Evolutionary conservation across 148 eudicot species (phyloP).

Genomic region (Diospyros lotus): DNA sequence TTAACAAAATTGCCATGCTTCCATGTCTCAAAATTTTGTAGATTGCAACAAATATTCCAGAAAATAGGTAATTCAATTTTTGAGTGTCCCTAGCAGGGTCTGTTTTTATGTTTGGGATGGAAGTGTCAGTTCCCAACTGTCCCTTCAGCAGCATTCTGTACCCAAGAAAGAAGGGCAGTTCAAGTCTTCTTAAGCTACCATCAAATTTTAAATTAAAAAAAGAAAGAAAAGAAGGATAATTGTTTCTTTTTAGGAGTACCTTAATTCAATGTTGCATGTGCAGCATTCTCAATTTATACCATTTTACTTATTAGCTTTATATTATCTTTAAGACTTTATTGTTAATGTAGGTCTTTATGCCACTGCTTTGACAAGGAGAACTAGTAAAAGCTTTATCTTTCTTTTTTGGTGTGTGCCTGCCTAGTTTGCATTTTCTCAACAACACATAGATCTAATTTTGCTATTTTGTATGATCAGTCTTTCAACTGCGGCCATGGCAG

Average conservation of each 20-base stretch:
- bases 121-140: neutral
- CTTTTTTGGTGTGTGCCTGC: neutral
- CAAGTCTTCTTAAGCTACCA: no score
- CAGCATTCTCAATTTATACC: neutral
- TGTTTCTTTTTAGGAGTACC: no score
- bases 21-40: neutral
- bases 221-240: no score
- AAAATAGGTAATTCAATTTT: neutral
- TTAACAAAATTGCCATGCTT: neutral
- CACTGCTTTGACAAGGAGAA: neutral
- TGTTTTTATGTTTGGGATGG: neutral
- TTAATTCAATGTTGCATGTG: neutral
- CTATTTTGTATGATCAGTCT: conserved; percentile 34
- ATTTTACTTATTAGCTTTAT: neutral
- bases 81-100: neutral
- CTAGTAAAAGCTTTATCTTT: neutral
- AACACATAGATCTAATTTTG: conserved; percentile 11
- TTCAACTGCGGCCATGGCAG: conserved; percentile 56
- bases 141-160: no score
- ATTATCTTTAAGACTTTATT: no score
- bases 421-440: neutral
- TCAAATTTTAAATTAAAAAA: no score
- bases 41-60: neutral
- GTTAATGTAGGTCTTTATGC: neutral
- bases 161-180: no score